Percentiles rank a stretch among this genome's conserved stretches.
Evolutionary conservation across 495 filamentous ascomycete species (phyloP).

Genomic region (Ascobolus immersus): DNA sequence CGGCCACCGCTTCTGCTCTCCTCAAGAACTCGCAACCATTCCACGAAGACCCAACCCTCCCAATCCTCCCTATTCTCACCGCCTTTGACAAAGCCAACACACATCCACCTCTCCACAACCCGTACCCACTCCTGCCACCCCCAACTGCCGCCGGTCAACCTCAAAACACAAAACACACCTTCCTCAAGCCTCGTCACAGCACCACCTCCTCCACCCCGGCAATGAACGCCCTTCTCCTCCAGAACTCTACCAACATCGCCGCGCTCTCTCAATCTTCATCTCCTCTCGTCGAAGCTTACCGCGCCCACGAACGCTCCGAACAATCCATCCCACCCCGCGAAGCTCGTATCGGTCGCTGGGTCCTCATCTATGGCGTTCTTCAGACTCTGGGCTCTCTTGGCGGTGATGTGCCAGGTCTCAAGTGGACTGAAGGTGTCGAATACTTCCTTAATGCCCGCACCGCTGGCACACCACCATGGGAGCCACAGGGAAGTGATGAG

Average conservation of each 20-base stretch:
- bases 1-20: slow-evolving; percentile 7
- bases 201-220: slow-evolving; percentile 7
- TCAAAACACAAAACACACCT: too few species aligned
- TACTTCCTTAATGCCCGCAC: slow-evolving; percentile 39
- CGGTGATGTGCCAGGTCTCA: slow-evolving; percentile 35
- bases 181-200: neutral
- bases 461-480: slow-evolving; percentile 35
- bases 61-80: slow-evolving; percentile 40
- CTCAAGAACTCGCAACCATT: slow-evolving; percentile 22
- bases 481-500: too few species aligned
- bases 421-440: slow-evolving; percentile 31
- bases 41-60: slow-evolving; percentile 33
- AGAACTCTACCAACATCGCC: slow-evolving; percentile 43
- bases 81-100: slow-evolving; percentile 37
- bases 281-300: slow-evolving; percentile 34
- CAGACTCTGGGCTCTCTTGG: slow-evolving; percentile 43
- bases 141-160: slow-evolving; percentile 3
- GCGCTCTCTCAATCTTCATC: slow-evolving; percentile 27
- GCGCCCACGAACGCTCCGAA: slow-evolving; percentile 23
- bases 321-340: slow-evolving; percentile 27
- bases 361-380: slow-evolving; percentile 44
- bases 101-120: slow-evolving; percentile 41
- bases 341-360: slow-evolving; percentile 43
- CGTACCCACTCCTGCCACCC: slow-evolving; percentile 40
- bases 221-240: slow-evolving; percentile 33